Evolutionary conservation across 192 early-diverging fungal species (phyloP), one percentile per base, ranked within the genome.

Genomic region (Umbelopsis vinacea): DNA sequence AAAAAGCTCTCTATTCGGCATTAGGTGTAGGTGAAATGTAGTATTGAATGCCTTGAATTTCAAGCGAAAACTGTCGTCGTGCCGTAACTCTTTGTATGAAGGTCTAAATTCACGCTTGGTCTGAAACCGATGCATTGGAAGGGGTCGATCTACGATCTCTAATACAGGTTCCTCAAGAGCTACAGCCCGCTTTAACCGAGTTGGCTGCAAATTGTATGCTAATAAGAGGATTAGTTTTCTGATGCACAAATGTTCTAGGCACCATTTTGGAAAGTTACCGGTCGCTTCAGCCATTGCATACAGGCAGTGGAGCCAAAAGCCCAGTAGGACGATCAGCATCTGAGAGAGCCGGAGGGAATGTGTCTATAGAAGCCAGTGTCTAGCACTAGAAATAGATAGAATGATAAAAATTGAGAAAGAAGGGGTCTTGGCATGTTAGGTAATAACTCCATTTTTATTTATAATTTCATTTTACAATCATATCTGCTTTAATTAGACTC

Each of bases 1-100:
- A 37, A 93, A 74, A 37, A 93, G 68, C 74, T 92, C 91, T n/a
- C 74, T 57, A 76, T 93, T 93, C 17, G 89, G 91, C 70, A 87
- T 87, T n/a, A 93, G 75, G 46, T 92, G 77, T 54, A 93, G 82
- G 57, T 82, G 70, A 69, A 89, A 90, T 2, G 92, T 92, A 19
- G 79, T 82, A 74, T 91, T 91, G 82, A 78, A 91, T 33, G 88
- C 90, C 5, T 71, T 71, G 10, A 54, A 55, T 35, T 11, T 63
- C 12, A 63, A 26, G 5, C 57, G 57, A 37, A 63, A 63, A 33
- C 57, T 63, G 29, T 63, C 57, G 12, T 63, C 57, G 57, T 63
- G 57, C 4, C 33, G 26, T 14, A 63, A 37, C 2, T 63, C 57
- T 2, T 19, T 37, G 7, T 63, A 26, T 6, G 57, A 63, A 33